Evolutionary conservation across 2,329 filamentous ascomycete species (phyloP).

Genomic region (Penicillium sp.): DNA sequence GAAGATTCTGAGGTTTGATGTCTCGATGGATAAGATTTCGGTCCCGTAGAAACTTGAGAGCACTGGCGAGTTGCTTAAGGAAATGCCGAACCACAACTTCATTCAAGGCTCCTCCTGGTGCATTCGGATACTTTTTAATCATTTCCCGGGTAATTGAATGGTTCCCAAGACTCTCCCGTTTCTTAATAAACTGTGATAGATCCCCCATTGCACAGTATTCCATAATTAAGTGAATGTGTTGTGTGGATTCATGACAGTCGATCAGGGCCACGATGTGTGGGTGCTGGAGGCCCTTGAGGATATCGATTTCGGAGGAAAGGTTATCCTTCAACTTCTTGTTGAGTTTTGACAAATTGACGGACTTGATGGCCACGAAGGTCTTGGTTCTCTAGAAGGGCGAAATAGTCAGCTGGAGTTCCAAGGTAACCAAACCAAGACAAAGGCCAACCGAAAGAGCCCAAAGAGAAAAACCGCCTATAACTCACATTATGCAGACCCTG

Average conservation of each 20-base stretch:
- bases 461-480: slow-evolving; percentile 16
- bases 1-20: slow-evolving; percentile 94
- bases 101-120: slow-evolving; percentile 81
- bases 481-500: slow-evolving; percentile 82
- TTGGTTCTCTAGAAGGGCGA: slow-evolving; percentile 66
- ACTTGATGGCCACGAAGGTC: slow-evolving; percentile 91
- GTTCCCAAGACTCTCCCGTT: slow-evolving; percentile 77
- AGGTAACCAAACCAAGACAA: slow-evolving; percentile 1
- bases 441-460: not conserved
- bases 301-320: slow-evolving; percentile 91
- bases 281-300: slow-evolving; percentile 89
- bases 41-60: slow-evolving; percentile 82
- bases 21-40: slow-evolving; percentile 93
- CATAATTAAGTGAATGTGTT: slow-evolving; percentile 96
- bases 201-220: slow-evolving; percentile 97
- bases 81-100: slow-evolving; percentile 98
- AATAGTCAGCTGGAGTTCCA: slow-evolving; percentile 16
- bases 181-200: slow-evolving; percentile 94
- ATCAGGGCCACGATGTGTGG: slow-evolving; percentile 96
- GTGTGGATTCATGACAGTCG: slow-evolving; percentile 84
- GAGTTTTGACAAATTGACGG: slow-evolving; percentile 85
- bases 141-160: slow-evolving; percentile 86
- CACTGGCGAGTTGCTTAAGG: slow-evolving; percentile 90
- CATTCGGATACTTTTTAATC: slow-evolving; percentile 89
- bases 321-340: slow-evolving; percentile 98